phyloP scores from a whole-genome alignment of 176 grass and related monocot species.

The Elymus sibiricus region DNA sequence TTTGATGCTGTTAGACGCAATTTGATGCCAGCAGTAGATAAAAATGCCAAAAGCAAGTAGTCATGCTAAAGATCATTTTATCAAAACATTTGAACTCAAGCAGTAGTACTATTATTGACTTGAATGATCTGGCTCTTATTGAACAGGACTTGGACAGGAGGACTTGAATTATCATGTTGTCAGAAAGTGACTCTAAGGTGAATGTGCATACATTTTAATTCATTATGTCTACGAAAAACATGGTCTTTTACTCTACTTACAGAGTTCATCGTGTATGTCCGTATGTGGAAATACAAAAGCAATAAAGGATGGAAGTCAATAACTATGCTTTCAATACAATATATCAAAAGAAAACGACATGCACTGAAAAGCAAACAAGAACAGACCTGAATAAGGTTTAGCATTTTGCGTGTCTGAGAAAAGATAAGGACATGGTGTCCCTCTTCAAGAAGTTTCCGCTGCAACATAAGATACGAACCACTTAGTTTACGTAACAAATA shows the following conservation, averaged over 20 bases:
- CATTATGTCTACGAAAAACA: neutral
- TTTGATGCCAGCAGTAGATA: neutral
- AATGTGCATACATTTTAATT: conserved; percentile 13
- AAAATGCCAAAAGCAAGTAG: neutral
- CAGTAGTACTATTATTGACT: neutral
- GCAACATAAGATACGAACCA: conserved; percentile 31
- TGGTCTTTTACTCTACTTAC: neutral
- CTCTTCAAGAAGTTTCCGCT: conserved; percentile 77
- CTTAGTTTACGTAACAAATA: conserved; percentile 27
- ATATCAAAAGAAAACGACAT: conserved; percentile 14
- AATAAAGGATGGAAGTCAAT: neutral
- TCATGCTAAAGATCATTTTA: conserved; percentile 1
- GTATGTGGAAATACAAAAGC: neutral
- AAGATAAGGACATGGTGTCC: conserved; percentile 83
- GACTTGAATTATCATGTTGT: neutral
- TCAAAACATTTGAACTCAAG: neutral
- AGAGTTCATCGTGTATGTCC: neutral
- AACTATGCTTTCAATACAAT: neutral
- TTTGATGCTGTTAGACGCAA: neutral
- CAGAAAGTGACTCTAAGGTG: neutral
- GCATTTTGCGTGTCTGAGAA: conserved; percentile 94
- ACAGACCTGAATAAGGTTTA: conserved; percentile 86
- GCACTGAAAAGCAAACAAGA: neutral
- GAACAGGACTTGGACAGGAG: too few species aligned
- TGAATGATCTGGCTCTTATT: neutral